phyloP scores from a whole-genome alignment of 2,329 filamentous ascomycete species.

The Colletotrichum simmondsii region DNA sequence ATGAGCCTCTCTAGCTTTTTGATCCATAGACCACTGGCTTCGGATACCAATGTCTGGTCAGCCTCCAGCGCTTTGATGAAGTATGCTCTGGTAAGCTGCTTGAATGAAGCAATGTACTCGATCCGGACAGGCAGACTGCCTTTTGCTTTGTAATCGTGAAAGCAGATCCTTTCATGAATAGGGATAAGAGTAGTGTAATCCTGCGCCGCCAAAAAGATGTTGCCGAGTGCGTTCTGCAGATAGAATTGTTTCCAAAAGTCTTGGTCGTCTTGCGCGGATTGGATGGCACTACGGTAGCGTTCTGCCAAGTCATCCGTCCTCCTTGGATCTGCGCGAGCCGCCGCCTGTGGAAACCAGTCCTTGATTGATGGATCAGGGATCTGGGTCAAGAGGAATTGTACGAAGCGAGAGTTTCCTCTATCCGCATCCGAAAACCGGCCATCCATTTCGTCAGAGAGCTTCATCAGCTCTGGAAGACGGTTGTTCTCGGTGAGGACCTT shows the following conservation, averaged over 20 bases:
- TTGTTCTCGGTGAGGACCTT: constrained; percentile 50
- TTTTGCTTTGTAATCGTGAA: constrained; percentile 50
- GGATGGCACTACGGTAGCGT: constrained; percentile 45
- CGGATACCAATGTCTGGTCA: constrained; percentile 31
- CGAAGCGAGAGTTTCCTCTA: constrained; percentile 41
- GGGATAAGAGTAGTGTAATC: constrained; percentile 47
- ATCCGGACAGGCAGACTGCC: constrained; percentile 52
- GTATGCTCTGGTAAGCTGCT: constrained; percentile 51
- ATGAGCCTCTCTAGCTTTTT: constrained; percentile 48
- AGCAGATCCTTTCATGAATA: constrained; percentile 49
- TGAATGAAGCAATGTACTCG: constrained; percentile 52
- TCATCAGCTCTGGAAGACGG: constrained; percentile 47
- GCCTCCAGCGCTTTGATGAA: constrained; percentile 28
- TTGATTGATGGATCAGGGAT: constrained; percentile 43
- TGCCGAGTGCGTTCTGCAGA: constrained; percentile 49
- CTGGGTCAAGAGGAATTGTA: constrained; percentile 49
- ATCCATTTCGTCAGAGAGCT: constrained; percentile 47
- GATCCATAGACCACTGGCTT: constrained; percentile 45
- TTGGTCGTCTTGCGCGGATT: constrained; percentile 45
- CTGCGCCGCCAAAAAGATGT: constrained; percentile 47
- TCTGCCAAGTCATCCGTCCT: constrained; percentile 44
- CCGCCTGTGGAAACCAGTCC: constrained; percentile 55
- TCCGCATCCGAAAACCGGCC: constrained; percentile 36
- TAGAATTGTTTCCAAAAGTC: constrained; percentile 50
- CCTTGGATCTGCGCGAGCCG: constrained; percentile 42